A percentile compares a stretch with the other conserved stretches of the same genome.
Evolutionary conservation across 805 yeast genomes (phyloP).

Genomic region (Komagataella kurtzmanii): DNA sequence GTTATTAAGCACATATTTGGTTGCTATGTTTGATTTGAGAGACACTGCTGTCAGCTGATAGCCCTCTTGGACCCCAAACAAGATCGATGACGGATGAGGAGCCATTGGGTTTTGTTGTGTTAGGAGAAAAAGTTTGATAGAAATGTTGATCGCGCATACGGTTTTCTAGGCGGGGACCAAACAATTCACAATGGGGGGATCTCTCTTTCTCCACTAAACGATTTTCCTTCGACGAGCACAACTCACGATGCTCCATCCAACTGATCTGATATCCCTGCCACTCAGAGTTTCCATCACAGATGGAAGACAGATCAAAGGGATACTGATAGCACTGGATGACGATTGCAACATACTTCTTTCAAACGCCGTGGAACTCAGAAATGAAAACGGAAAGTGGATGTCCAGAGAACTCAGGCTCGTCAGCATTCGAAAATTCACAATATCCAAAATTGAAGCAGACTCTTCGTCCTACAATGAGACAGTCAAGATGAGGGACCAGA

Average conservation of each 20-base stretch:
- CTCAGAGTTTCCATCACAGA: slow-evolving; percentile 14
- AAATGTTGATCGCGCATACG: neutral
- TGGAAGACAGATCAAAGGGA: slow-evolving; percentile 21
- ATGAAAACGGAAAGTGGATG: slow-evolving; percentile 3
- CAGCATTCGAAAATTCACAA: slow-evolving; percentile 33
- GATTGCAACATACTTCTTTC: slow-evolving; percentile 26
- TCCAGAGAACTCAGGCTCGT: slow-evolving; percentile 34
- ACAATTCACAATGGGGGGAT: neutral
- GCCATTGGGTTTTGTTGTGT: neutral
- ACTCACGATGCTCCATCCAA: slow-evolving; percentile 14
- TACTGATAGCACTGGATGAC: slow-evolving; percentile 28
- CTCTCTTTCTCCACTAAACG: neutral
- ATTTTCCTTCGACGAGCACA: slow-evolving; percentile 1
- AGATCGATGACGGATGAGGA: slow-evolving; percentile 3
- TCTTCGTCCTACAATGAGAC: slow-evolving; percentile 9
- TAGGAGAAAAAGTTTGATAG: neutral
- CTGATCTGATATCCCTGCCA: slow-evolving; percentile 20
- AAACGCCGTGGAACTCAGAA: slow-evolving; percentile 19
- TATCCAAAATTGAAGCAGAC: slow-evolving; percentile 16
- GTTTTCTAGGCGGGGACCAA: neutral
- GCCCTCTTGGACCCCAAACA: slow-evolving; percentile 3
- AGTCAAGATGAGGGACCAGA: slow-evolving; percentile 1
- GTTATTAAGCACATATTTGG: slow-evolving; percentile 18
- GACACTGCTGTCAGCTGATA: slow-evolving; percentile 12
- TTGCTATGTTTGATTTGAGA: slow-evolving; percentile 18